Evolutionary conservation across 106 monocot genomes (phyloP), one percentile per base, ranked within the genome.

Genomic region (Alisma plantagoaquatica): DNA sequence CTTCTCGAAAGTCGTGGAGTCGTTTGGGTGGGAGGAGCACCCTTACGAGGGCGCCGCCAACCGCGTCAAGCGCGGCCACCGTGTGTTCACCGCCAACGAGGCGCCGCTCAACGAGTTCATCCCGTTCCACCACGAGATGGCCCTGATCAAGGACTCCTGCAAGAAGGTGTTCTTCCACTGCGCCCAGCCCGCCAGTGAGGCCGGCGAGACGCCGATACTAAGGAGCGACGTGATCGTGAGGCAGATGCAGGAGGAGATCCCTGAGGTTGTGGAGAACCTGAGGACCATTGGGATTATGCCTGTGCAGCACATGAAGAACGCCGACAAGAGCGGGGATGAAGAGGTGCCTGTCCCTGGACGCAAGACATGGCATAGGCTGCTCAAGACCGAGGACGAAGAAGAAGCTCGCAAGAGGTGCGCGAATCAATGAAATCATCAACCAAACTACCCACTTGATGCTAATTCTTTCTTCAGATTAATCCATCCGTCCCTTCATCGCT

Each of bases 91-190:
- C 19, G 31, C 60, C 20, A 73, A 33, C 44, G 53, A 59, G 2
- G 54, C 31, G 3, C 66, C 73, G 11, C 45, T 54, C 2, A 21
- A 73, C 27, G 9, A 19, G 10, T 27, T 49, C 52, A 59, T 73
- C 48, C 23, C 10, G 35, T 73, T 73, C 59, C 73, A 73, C 53
- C 73, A 73, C 27, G 73, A 73, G 21, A 73, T 73, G 73, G 50
- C 73, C 1, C 24, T 66, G 66, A 29, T 29, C 9, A 33, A 48
- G 16, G n/a, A 25, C 2, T 30, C 30, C 0, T 51, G 62, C 27
- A 49, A 68, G 3, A 75, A 69, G 46, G 42, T 75, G n/a, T 64
- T 75, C 69, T 69, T 75, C 63, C 54, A 20, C 43, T 75, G 75
- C 48, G 0, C 18, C 4, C 10, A 62, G 27, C 53, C 59, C 18